Conservation (phyloP, 768 basidiomycete genomes). For the Termitomyces sp. region DNA sequence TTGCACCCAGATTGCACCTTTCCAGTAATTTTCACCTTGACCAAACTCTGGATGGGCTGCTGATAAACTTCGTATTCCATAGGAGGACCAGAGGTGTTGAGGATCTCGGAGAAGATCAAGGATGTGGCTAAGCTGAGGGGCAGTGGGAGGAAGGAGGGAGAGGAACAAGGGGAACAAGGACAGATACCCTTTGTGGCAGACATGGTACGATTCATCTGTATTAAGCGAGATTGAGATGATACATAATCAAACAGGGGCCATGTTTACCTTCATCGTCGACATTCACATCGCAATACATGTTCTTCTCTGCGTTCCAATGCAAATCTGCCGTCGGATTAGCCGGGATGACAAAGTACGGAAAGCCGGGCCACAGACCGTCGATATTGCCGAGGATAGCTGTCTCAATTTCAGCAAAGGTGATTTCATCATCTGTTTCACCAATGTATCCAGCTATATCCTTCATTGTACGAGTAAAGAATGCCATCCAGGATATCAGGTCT, state of each 20-base stretch:
- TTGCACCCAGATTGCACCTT: slow-evolving; percentile 94
- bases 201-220: slow-evolving; percentile 86
- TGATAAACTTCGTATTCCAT: slow-evolving; percentile 86
- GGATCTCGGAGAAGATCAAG: slow-evolving; percentile 81
- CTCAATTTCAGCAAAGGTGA: slow-evolving; percentile 76
- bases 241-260: neutral
- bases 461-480: slow-evolving; percentile 94
- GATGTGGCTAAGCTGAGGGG: slow-evolving; percentile 78
- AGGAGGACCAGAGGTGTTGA: slow-evolving; percentile 87
- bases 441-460: slow-evolving; percentile 83
- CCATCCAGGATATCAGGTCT: slow-evolving; percentile 96
- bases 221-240: slow-evolving; percentile 5
- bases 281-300: slow-evolving; percentile 93
- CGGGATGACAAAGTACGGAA: neutral
- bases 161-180: slow-evolving; percentile 93
- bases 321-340: slow-evolving; percentile 54
- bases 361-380: slow-evolving; percentile 51
- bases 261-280: slow-evolving; percentile 78
- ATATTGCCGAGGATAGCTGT: slow-evolving; percentile 82
- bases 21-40: slow-evolving; percentile 95
- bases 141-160: slow-evolving; percentile 70
- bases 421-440: slow-evolving; percentile 80
- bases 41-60: slow-evolving; percentile 90
- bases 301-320: slow-evolving; percentile 85
- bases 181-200: slow-evolving; percentile 91